Conservation (phyloP, 1,284 basidiomycete species). For the Moniliophthora roreri region DNA sequence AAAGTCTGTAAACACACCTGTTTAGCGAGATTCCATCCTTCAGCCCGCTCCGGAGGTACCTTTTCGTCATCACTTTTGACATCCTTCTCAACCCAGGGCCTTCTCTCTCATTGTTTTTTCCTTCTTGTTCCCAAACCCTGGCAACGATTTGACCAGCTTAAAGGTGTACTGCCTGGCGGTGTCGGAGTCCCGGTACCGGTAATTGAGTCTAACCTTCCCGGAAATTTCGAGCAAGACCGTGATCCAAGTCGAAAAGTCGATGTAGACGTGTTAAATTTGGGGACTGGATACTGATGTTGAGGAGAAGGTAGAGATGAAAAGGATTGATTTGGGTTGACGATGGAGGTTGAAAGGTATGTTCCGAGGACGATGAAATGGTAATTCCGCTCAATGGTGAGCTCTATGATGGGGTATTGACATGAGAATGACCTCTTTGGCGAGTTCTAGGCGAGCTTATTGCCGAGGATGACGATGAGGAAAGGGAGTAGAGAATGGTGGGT, state of each 20-base stretch:
- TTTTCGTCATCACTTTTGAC: conserved; percentile 25
- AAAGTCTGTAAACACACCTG: conserved; percentile 42
- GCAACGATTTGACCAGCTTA: background rate
- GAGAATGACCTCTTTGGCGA: background rate
- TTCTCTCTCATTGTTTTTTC: background rate
- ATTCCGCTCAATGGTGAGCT: conserved; percentile 7
- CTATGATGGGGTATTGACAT: conserved; percentile 1
- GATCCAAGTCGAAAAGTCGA: background rate
- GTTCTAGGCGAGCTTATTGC: background rate
- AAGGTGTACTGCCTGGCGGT: background rate
- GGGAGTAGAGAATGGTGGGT: background rate
- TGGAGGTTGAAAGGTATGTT: background rate
- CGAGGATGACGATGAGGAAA: conserved; percentile 6
- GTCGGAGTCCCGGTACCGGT: background rate
- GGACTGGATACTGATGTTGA: background rate
- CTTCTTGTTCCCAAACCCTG: background rate
- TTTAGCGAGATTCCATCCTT: conserved; percentile 47
- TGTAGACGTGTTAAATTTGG: background rate
- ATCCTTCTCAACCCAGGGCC: conserved; percentile 10
- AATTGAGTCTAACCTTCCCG: background rate
- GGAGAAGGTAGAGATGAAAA: conserved; percentile 2
- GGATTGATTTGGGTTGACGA: background rate
- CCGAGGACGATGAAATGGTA: background rate
- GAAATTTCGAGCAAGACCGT: background rate
- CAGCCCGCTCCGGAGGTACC: conserved; percentile 48